A percentile compares a stretch with the other conserved stretches of the same genome.
phyloP scores from a whole-genome alignment of 1,284 basidiomycete genomes.

The Ceratobasidium sp. region DNA sequence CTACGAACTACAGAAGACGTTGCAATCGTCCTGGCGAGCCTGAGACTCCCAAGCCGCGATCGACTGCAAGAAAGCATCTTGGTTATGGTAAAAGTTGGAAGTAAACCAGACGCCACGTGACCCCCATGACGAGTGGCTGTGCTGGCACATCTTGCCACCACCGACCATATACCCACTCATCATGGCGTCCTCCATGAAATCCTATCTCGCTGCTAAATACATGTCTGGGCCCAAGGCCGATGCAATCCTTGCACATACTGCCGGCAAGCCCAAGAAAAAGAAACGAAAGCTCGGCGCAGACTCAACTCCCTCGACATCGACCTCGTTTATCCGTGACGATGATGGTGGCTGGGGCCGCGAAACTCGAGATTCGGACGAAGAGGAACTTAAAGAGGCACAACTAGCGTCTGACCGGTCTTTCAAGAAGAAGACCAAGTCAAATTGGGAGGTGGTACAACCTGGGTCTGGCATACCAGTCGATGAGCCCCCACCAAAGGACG shows the following conservation, averaged over 20 bases:
- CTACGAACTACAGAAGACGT: not conserved
- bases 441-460: conserved; percentile 55
- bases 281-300: conserved; percentile 67
- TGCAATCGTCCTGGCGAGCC: not conserved
- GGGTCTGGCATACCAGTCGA: conserved; percentile 69
- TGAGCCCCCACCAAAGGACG: conserved; percentile 70
- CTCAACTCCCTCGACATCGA: conserved; percentile 54
- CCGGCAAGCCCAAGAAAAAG: conserved; percentile 71
- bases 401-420: conserved; percentile 75
- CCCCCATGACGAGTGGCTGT: conserved; percentile 20
- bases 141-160: conserved; percentile 4
- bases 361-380: conserved; percentile 58
- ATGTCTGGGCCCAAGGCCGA: conserved; percentile 98
- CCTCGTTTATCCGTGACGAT: conserved; percentile 64
- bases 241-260: conserved; percentile 81
- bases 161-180: conserved; percentile 15
- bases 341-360: conserved; percentile 63
- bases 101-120: conserved; percentile 13
- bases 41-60: not conserved
- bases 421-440: conserved; percentile 69
- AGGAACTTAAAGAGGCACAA: conserved; percentile 59
- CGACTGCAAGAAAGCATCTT: conserved; percentile 26
- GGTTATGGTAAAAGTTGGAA: not conserved
- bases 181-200: conserved; percentile 61
- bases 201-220: conserved; percentile 86